Conservation (phyloP, 2,329 filamentous ascomycete genomes). For the Beauveria scarabaeidicola region DNA sequence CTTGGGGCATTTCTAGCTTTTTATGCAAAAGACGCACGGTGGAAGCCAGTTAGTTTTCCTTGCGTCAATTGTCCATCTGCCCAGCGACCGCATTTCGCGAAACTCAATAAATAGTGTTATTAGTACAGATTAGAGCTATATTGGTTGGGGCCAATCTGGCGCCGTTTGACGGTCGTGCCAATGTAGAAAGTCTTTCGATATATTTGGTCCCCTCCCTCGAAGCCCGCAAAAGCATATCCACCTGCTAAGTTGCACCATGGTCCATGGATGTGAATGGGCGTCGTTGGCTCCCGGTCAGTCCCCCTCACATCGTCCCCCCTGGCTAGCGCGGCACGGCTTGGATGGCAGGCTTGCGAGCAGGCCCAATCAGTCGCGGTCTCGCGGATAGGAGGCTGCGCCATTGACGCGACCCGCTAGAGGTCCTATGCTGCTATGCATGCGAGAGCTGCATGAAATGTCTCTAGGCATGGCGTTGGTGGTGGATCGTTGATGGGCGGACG, state of each 20-base stretch:
- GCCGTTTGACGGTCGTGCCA: neutral
- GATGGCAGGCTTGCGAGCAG: neutral
- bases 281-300: conserved; percentile 2
- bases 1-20: neutral
- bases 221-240: neutral
- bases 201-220: neutral
- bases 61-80: neutral
- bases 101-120: neutral
- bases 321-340: conserved; percentile 4
- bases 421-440: conserved; percentile 9
- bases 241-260: neutral
- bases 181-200: neutral
- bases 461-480: conserved; percentile 5
- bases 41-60: neutral
- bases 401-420: conserved; percentile 5
- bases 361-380: conserved; percentile 2
- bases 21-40: neutral
- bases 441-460: conserved; percentile 10
- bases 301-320: conserved; percentile 4
- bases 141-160: neutral
- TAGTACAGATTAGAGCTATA: neutral
- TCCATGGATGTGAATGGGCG: neutral
- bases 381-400: neutral
- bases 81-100: neutral
- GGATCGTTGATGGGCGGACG: conserved; percentile 1